A percentile compares a stretch with the other conserved stretches of the same genome.
Conservation (phyloP, 371 early-diverging fungal species). For the Mucor sp. region DNA sequence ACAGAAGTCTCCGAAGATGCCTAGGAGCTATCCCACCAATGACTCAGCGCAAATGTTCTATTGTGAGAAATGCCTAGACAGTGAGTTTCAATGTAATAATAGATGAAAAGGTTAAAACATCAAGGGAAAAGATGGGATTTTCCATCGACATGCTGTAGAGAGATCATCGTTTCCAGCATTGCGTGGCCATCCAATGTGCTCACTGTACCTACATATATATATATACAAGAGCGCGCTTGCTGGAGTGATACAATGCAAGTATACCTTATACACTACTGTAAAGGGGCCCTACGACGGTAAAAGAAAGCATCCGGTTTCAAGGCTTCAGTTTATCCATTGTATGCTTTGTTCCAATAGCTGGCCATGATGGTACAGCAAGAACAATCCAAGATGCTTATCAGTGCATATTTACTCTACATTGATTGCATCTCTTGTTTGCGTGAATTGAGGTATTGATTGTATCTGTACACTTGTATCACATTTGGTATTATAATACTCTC, state of each 20-base stretch:
- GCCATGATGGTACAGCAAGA: background rate
- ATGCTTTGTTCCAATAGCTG: background rate
- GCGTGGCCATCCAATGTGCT: too few species aligned
- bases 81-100: background rate
- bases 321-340: background rate
- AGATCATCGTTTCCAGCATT: too few species aligned
- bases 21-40: constrained; percentile 10
- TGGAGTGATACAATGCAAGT: background rate
- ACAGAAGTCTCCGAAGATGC: background rate
- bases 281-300: too few species aligned
- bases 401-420: background rate
- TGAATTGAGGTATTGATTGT: background rate
- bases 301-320: background rate
- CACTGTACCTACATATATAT: too few species aligned
- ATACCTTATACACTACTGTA: too few species aligned
- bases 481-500: background rate
- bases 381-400: background rate
- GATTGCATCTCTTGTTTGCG: background rate
- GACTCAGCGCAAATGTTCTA: constrained; percentile 1
- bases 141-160: too few species aligned
- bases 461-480: background rate
- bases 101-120: background rate
- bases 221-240: too few species aligned
- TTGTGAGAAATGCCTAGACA: background rate
- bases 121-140: too few species aligned